Conservation (phyloP, 1,284 basidiomycete genomes). For the Boletellus dicymbophilus region DNA sequence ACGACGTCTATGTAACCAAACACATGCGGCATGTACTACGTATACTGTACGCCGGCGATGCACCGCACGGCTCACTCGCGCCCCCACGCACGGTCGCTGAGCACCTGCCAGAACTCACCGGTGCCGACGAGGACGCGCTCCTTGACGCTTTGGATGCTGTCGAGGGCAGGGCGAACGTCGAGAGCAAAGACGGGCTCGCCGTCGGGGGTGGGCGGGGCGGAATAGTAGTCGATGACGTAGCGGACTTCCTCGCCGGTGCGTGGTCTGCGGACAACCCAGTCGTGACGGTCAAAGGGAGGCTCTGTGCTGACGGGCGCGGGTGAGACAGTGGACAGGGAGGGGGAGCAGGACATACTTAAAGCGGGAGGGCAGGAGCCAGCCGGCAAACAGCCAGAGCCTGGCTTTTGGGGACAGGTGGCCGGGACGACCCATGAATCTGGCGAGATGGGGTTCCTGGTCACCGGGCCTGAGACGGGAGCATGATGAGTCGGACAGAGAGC, state of each 20-base stretch:
- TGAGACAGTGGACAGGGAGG: constrained; percentile 1
- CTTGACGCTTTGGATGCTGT: constrained; percentile 73
- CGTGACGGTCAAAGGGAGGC: constrained; percentile 98
- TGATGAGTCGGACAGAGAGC: constrained; percentile 5
- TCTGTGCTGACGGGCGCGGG: constrained; percentile 60
- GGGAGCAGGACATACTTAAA: constrained; percentile 73
- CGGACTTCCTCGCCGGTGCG: constrained; percentile 77
- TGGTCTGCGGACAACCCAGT: constrained; percentile 90
- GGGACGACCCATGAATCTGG: constrained; percentile 89
- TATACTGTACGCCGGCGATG: constrained; percentile 8
- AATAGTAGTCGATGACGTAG: constrained; percentile 98
- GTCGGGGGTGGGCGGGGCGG: constrained; percentile 80
- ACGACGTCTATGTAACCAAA: constrained; percentile 4
- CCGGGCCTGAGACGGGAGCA: constrained; percentile 31
- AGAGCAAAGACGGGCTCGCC: constrained; percentile 91
- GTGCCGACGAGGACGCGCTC: constrained; percentile 73
- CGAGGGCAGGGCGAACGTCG: constrained; percentile 89
- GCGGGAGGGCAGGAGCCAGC: constrained; percentile 83
- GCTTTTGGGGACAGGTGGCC: constrained; percentile 91
- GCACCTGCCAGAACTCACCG: constrained; percentile 65
- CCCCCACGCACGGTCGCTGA: constrained; percentile 34
- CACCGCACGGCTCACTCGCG: constrained; percentile 7
- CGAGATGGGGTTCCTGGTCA: constrained; percentile 65
- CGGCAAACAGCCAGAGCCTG: constrained; percentile 81
- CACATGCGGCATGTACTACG: too few species aligned